These are phyloP conservation scores for Macrophomina tecta DNA, from an alignment of 2,329 filamentous ascomycete genomes.

Conservation along the genomic window DNA sequence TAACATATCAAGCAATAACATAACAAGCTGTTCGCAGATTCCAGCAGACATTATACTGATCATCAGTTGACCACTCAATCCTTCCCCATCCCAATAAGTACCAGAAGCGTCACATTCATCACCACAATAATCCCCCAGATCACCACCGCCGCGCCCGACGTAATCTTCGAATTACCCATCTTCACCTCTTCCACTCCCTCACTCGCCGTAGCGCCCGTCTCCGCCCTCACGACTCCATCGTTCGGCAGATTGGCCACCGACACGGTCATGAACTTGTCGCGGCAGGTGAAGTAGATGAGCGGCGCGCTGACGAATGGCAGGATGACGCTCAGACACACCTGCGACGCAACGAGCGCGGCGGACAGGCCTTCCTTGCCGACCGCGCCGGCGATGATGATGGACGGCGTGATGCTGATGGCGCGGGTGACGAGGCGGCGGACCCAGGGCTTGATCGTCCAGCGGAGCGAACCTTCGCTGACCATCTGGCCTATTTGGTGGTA, in stretches of 20 bases:
- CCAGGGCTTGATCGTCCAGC: slow-evolving; percentile 79
- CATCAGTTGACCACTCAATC: background rate
- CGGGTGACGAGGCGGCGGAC: slow-evolving; percentile 77
- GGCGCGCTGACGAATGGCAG: slow-evolving; percentile 82
- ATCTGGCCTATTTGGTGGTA: slow-evolving; percentile 62
- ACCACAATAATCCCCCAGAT: slow-evolving; percentile 78
- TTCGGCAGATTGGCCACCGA: slow-evolving; percentile 34
- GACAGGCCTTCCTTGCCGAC: slow-evolving; percentile 75
- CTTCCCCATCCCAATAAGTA: slow-evolving; percentile 64
- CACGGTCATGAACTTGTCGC: slow-evolving; percentile 80
- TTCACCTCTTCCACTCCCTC: slow-evolving; percentile 46
- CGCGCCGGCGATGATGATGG: slow-evolving; percentile 81
- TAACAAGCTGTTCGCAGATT: too few species aligned
- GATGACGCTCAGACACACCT: slow-evolving; percentile 79
- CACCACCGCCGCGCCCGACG: slow-evolving; percentile 61
- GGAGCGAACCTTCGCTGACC: slow-evolving; percentile 81
- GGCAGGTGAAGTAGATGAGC: slow-evolving; percentile 83
- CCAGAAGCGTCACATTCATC: slow-evolving; percentile 80
- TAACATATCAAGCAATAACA: too few species aligned
- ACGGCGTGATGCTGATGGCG: slow-evolving; percentile 79
- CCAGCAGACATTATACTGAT: too few species aligned
- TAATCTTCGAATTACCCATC: slow-evolving; percentile 77
- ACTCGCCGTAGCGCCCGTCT: slow-evolving; percentile 9
- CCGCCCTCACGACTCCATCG: background rate
- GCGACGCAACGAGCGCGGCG: slow-evolving; percentile 73